A percentile compares a stretch with the other conserved stretches of the same genome.
Conservation (phyloP, 768 basidiomycete species). For the Gloeopeniophorella convolvens region DNA sequence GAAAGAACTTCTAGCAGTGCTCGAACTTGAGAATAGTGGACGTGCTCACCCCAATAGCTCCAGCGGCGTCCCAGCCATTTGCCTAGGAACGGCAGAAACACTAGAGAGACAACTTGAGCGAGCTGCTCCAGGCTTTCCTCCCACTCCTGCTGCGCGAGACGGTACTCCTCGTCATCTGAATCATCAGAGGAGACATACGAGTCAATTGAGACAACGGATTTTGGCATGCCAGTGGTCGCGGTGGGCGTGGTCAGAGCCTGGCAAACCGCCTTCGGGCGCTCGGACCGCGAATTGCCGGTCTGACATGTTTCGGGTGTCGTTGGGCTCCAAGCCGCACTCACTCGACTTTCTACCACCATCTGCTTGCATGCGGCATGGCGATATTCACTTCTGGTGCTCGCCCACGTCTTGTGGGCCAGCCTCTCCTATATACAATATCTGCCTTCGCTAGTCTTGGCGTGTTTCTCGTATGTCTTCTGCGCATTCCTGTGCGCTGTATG, state of each 20-base stretch:
- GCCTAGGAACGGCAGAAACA: slow-evolving; percentile 80
- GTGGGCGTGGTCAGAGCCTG: neutral
- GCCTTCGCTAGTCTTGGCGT: slow-evolving; percentile 80
- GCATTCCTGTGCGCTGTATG: slow-evolving; percentile 1
- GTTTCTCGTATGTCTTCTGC: slow-evolving; percentile 55
- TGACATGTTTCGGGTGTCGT: too few relatives aligned
- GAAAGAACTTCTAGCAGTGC: neutral
- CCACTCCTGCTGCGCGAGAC: slow-evolving; percentile 85
- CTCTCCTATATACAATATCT: slow-evolving; percentile 73
- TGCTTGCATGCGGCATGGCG: slow-evolving; percentile 50
- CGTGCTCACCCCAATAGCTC: slow-evolving; percentile 73
- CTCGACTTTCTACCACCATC: too few relatives aligned
- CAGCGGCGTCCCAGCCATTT: slow-evolving; percentile 84
- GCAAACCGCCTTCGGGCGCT: too few relatives aligned
- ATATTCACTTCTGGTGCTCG: slow-evolving; percentile 27
- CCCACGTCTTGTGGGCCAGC: slow-evolving; percentile 65
- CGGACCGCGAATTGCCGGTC: slow-evolving; percentile 7
- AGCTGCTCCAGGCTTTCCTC: slow-evolving; percentile 84
- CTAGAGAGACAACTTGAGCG: slow-evolving; percentile 70
- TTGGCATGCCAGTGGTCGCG: slow-evolving; percentile 42
- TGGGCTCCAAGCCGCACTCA: too few relatives aligned
- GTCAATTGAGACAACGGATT: slow-evolving; percentile 57
- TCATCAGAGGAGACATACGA: slow-evolving; percentile 37
- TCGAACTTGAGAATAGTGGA: neutral
- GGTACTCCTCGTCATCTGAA: slow-evolving; percentile 67